A percentile compares a stretch with the other conserved stretches of the same genome.
Conservation (phyloP, 345 rosid species). For the Lumnitzera littorea region DNA sequence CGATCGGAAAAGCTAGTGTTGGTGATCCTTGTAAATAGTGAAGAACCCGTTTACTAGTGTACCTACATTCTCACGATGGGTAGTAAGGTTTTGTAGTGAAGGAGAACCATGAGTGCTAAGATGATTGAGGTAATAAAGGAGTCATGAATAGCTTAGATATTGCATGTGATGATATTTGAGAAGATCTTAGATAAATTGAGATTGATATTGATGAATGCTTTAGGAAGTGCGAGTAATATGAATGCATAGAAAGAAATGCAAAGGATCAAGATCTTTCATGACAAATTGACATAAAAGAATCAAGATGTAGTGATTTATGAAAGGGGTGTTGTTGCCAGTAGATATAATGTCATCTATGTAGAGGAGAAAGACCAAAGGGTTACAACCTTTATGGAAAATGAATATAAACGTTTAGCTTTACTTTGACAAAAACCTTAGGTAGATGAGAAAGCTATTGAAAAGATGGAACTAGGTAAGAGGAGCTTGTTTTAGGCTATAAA, state of each 20-base stretch:
- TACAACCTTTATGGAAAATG: neutral
- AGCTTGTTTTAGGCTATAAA: constrained; percentile 1
- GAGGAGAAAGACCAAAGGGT: neutral
- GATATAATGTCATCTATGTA: constrained; percentile 1
- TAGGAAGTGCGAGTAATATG: neutral
- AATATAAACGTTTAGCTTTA: neutral
- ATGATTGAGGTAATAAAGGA: too few species aligned
- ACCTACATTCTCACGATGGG: too few species aligned
- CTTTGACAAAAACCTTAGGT: neutral
- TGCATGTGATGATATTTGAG: too few species aligned
- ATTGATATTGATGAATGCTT: neutral
- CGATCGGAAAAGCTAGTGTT: neutral
- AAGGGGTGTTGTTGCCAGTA: too few species aligned
- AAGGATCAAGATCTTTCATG: constrained; percentile 1
- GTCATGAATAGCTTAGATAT: too few species aligned
- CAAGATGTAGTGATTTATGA: neutral
- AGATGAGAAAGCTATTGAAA: neutral
- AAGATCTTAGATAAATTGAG: neutral
- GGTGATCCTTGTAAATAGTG: too few species aligned
- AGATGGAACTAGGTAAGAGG: too few species aligned
- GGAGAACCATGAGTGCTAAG: too few species aligned
- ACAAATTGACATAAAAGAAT: neutral
- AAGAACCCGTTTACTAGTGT: too few species aligned
- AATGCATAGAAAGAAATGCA: neutral
- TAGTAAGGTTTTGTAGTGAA: too few species aligned